Percentiles rank a stretch among this genome's conserved stretches.
Evolutionary conservation across 306 rosid species (phyloP).

Genomic region (Albizia julibrissin): DNA sequence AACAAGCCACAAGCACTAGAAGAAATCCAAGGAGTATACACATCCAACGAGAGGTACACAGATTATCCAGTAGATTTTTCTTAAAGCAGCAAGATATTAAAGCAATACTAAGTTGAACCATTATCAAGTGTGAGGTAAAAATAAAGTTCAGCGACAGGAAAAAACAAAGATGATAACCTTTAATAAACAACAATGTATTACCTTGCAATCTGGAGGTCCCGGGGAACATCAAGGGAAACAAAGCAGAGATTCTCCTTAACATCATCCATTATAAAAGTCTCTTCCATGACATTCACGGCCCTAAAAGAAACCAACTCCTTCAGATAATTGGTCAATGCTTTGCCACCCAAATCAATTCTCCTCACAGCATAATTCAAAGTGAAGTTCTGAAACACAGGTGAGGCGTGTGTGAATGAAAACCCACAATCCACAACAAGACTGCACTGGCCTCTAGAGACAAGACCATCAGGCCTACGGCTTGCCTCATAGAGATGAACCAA

Average conservation of each 20-base stretch:
- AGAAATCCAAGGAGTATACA: background rate
- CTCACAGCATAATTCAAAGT: slow-evolving; percentile 70
- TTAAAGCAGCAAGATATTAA: background rate
- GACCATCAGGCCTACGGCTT: slow-evolving; percentile 58
- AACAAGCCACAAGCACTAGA: background rate
- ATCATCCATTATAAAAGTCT: slow-evolving; percentile 80
- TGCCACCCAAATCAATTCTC: slow-evolving; percentile 88
- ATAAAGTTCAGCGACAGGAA: slow-evolving; percentile 12
- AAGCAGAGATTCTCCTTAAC: slow-evolving; percentile 96
- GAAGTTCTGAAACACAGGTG: slow-evolving; percentile 89
- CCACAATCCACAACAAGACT: slow-evolving; percentile 95
- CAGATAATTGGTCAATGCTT: slow-evolving; percentile 83
- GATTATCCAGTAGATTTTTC: background rate
- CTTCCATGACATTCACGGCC: slow-evolving; percentile 86
- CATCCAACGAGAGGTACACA: background rate
- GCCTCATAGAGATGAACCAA: slow-evolving; percentile 86
- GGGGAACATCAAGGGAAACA: slow-evolving; percentile 70
- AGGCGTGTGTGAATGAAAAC: slow-evolving; percentile 86
- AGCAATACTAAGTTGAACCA: background rate
- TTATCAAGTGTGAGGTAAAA: background rate
- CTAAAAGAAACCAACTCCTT: slow-evolving; percentile 90
- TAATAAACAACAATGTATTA: slow-evolving; percentile 8
- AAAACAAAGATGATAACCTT: background rate
- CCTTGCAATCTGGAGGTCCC: slow-evolving; percentile 75
- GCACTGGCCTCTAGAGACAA: slow-evolving; percentile 74